Conservation (phyloP, 1,284 basidiomycete species). For the Cronartium quercuum region DNA sequence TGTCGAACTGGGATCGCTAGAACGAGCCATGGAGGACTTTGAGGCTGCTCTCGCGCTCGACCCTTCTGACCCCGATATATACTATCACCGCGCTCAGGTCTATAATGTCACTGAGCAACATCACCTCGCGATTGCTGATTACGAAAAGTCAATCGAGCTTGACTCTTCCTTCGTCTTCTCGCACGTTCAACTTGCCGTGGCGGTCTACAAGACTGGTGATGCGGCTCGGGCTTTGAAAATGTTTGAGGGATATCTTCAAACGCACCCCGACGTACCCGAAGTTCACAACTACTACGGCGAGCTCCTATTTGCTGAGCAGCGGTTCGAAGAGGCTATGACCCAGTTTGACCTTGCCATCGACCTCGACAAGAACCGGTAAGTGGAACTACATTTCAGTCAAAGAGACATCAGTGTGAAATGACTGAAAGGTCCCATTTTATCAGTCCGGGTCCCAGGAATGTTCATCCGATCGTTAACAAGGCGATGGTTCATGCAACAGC, state of each 20-base stretch:
- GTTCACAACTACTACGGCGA: conserved; percentile 68
- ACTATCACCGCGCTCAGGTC: conserved; percentile 98
- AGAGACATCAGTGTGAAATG: not conserved
- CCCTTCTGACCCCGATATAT: conserved; percentile 84
- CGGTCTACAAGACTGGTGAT: conserved; percentile 84
- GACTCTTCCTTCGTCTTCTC: conserved; percentile 84
- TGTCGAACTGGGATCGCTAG: conserved; percentile 74
- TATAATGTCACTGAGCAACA: conserved; percentile 94
- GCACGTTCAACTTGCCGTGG: conserved; percentile 94
- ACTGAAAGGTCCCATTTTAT: conserved; percentile 40
- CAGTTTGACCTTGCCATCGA: conserved; percentile 91
- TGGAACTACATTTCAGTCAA: not conserved
- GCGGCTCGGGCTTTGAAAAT: conserved; percentile 75
- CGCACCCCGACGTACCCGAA: conserved; percentile 4
- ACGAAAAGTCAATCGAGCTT: conserved; percentile 75
- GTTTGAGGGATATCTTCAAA: conserved; percentile 57
- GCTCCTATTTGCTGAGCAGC: conserved; percentile 83
- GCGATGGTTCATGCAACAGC: conserved; percentile 90
- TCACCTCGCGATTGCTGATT: conserved; percentile 76
- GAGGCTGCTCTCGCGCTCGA: conserved; percentile 80
- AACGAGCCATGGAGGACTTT: conserved; percentile 81
- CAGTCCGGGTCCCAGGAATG: conserved; percentile 28
- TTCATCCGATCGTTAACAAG: conserved; percentile 82
- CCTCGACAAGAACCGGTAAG: conserved; percentile 60
- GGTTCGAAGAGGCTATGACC: conserved; percentile 83